These are phyloP conservation scores for Fusarium denticulatum DNA, from an alignment of 2,329 filamentous ascomycete species.

Conservation along the genomic window DNA sequence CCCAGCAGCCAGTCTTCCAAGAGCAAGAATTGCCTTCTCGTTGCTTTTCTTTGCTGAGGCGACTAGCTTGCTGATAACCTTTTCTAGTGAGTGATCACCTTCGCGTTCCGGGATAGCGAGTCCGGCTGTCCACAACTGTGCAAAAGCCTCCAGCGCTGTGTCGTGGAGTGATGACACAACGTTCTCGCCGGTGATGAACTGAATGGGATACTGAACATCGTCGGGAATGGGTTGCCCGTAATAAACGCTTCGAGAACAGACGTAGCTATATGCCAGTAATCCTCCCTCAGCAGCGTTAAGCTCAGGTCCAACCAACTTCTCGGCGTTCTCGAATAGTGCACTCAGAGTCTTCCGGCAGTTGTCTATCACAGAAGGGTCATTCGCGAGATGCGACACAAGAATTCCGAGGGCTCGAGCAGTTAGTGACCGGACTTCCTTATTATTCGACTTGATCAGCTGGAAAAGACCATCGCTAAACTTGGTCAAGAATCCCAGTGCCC, in stretches of 20 bases:
- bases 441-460: conserved; percentile 74
- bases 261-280: conserved; percentile 56
- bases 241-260: conserved; percentile 57
- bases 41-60: conserved; percentile 80
- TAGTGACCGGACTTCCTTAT: conserved; percentile 71
- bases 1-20: conserved; percentile 80
- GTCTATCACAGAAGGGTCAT: conserved; percentile 47
- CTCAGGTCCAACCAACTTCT: conserved; percentile 56
- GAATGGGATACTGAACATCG: conserved; percentile 44
- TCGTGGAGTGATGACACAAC: conserved; percentile 53
- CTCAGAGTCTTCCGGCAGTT: conserved; percentile 47
- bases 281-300: conserved; percentile 59
- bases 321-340: conserved; percentile 55
- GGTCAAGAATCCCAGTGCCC: conserved; percentile 60
- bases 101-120: conserved; percentile 50
- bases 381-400: conserved; percentile 72
- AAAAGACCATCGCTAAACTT: conserved; percentile 63
- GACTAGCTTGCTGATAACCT: conserved; percentile 70
- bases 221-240: conserved; percentile 50
- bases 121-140: conserved; percentile 59
- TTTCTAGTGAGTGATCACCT: conserved; percentile 46
- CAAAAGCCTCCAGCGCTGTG: conserved; percentile 55
- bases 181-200: conserved; percentile 46
- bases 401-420: conserved; percentile 80
- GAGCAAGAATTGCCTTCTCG: conserved; percentile 81